Base-by-base conservation (phyloP, 495 filamentous ascomycete genomes). In the Tuber borchii region DNA sequence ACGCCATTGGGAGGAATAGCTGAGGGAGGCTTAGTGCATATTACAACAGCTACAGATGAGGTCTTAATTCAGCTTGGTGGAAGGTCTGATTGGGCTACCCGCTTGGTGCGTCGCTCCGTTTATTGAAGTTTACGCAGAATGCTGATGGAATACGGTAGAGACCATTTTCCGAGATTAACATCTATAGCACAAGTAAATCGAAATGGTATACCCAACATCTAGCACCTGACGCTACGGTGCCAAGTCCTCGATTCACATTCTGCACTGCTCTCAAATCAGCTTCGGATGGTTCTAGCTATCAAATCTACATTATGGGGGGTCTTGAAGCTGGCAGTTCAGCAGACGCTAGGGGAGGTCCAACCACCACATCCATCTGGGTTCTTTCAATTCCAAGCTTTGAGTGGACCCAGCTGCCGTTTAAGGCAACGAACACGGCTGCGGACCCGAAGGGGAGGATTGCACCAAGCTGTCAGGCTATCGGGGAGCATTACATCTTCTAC, bases 41-140 rank as follows among this genome's bases (percentile, higher is more conserved):
- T 78, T n/a, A 19, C 34, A 4, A 76, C 74, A 31, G 70, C 43
- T 7, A 51, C 71, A 22, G 74, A 76, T 70, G 48, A 78, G 22
- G 26, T 78, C 14, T n/a, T 78, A 26, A 61, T 78, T 37, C 48
- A 40, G 26, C 75, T 78, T 73, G 70, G 77, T n/a, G 74, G 77
- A 34, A 40, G 26, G n/a, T 69, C 44, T n/a, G 51, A 51, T 12
- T 31, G 51, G 39, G 45, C 73, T 17, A 65, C 56, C 56, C 56
- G 56, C 5, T 40, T 39, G 31, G 61, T 70, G 16, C 9, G 73
- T 75, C 17, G 22, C n/a, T 20, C 40, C 42, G 7, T 19, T 40
- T 3, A 22, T 71, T 26, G 26, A 31, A 19, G 14, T 70, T 26
- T 31, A n/a, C 4, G 6, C 14, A 40, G 31, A 10, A 31, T 16